Evolutionary conservation across 352 stramenopile genomes (phyloP).

Genomic region (Phytophthora colocasiae): DNA sequence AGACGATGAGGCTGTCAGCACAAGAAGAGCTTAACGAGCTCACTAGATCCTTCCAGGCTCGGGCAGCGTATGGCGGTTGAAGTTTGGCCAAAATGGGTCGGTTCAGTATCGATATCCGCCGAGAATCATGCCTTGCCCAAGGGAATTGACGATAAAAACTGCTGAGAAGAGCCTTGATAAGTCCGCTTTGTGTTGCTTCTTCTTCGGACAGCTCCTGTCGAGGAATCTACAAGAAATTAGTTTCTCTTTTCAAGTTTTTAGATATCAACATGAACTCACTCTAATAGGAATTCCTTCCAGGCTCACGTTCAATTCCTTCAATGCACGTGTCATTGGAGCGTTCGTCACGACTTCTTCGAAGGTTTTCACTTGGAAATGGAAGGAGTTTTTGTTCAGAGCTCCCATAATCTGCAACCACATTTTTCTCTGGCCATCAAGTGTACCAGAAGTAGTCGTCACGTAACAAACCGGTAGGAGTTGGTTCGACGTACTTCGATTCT

Average conservation of each 20-base stretch:
- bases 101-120: conserved; percentile 19
- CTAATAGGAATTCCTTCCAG: conserved; percentile 30
- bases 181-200: conserved; percentile 7
- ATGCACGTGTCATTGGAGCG: conserved; percentile 22
- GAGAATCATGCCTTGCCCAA: conserved; percentile 15
- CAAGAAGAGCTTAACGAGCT: conserved; percentile 38
- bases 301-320: conserved; percentile 43
- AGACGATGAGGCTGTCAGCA: conserved; percentile 47
- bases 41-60: conserved; percentile 38
- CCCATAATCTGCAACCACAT: conserved; percentile 71
- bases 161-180: conserved; percentile 16
- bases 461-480: conserved; percentile 46
- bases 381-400: conserved; percentile 17
- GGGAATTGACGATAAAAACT: conserved; percentile 40
- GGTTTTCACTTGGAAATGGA: conserved; percentile 40
- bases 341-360: conserved; percentile 39
- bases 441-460: conserved; percentile 29
- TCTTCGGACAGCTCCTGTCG: conserved; percentile 16
- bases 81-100: conserved; percentile 25
- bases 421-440: conserved; percentile 65
- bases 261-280: conserved; percentile 19
- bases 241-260: neutral
- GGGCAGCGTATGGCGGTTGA: conserved; percentile 30
- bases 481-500: neutral
- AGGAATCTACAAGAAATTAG: conserved; percentile 18